Evolutionary conservation across 192 early-diverging fungal species (phyloP).

Genomic region (Thamnidium elegans): DNA sequence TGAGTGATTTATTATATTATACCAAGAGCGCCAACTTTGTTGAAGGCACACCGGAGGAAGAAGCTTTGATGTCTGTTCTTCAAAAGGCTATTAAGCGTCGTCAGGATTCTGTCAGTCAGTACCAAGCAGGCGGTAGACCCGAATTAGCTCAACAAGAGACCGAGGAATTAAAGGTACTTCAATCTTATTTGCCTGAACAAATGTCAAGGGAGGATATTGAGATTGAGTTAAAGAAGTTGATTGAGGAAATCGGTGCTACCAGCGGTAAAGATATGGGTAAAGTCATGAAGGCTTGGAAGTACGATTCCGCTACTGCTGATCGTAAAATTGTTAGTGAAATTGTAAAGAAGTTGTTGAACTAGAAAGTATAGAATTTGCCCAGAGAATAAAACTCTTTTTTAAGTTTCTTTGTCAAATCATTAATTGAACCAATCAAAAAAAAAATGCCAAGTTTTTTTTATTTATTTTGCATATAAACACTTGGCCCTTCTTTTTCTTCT

Average conservation of each 20-base stretch:
- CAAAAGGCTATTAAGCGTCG: slow-evolving; percentile 82
- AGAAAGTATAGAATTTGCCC: not conserved
- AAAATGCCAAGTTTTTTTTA: no score
- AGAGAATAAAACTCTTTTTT: no score
- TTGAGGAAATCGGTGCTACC: slow-evolving; percentile 52
- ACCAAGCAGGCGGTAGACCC: slow-evolving; percentile 57
- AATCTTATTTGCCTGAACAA: slow-evolving; percentile 75
- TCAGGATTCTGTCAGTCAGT: slow-evolving; percentile 71
- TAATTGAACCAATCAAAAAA: no score
- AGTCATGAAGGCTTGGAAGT: slow-evolving; percentile 78
- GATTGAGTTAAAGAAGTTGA: slow-evolving; percentile 49
- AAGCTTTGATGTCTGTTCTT: slow-evolving; percentile 62
- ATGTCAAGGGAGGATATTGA: slow-evolving; percentile 73
- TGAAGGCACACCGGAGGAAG: slow-evolving; percentile 48
- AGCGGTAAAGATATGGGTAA: slow-evolving; percentile 77
- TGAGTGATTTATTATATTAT: slow-evolving; percentile 77
- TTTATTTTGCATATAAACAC: no score
- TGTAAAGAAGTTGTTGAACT: slow-evolving; percentile 67
- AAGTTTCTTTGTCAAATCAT: no score
- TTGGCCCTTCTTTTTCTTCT: no score
- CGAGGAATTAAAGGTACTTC: slow-evolving; percentile 64
- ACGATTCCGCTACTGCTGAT: slow-evolving; percentile 69
- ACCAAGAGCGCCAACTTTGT: slow-evolving; percentile 58
- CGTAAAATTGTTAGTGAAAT: slow-evolving; percentile 73
- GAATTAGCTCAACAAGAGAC: slow-evolving; percentile 76